Evolutionary conservation across 805 yeast species (phyloP), one percentile per base, ranked within the genome.

Genomic region (Scheffersomyces stipitis): DNA sequence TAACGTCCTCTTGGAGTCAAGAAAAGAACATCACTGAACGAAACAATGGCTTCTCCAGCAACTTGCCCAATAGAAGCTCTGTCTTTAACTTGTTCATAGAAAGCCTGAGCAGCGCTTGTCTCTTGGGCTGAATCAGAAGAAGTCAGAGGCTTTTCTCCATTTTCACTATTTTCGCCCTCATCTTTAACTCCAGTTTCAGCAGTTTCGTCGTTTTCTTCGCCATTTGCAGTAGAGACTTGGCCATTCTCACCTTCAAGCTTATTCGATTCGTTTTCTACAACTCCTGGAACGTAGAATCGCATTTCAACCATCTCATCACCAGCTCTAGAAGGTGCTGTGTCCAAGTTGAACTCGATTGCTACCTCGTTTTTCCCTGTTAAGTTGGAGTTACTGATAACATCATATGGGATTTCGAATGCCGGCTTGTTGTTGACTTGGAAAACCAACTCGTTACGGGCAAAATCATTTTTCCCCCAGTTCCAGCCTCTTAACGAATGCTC

Each of bases 1-100:
- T 90, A 93, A 63, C 99, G 91, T 47, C 99, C 99, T 75, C 99
- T 83, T 53, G 99, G 99, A 1, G 98, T 93, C 41, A 93, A 78
- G 73, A 93, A 88, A 58, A 91, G 73, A 3, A 90, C 80, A 52
- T 91, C 98, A 34, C 85, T 78, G 66, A 91, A 90, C 4, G 97
- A 85, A 4, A 88, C 96, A 58, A 93, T 84, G 6, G 96, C 93
- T 47, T 90, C 96, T 27, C 98, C 98, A 1, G 96, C 82, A 33
- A 83, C 91, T 61, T 83, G 91, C 13, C 98, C 97, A 56, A 93
- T 86, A 52, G 86, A 91, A 15, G 99, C 99, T 55, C 81, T 83
- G 45, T 90, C 96, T 60, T 85, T 89, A 57, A 93, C 73, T 52
- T 86, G 87, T 42, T 93, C 98, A 56, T 89, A 90, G 63, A 93